A percentile compares a stretch with the other conserved stretches of the same genome.
Conservation (phyloP, 2,329 filamentous ascomycete species). For the Pseudofabraea citricarpa region DNA sequence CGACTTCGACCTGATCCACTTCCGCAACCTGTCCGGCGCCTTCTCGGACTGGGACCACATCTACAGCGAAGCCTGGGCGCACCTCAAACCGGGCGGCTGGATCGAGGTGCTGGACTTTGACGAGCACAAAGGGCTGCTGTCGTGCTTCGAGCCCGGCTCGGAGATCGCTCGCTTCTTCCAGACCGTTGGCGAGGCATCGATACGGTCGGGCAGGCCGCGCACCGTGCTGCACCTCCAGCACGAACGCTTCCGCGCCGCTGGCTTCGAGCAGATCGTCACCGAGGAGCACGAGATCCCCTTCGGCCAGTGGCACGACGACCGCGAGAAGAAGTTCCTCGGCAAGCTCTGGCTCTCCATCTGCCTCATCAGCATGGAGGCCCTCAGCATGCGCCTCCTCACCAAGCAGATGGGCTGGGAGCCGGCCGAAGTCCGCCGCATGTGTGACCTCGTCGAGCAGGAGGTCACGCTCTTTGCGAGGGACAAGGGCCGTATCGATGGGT, state of each 20-base stretch:
- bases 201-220: slow-evolving; percentile 15
- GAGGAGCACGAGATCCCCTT: slow-evolving; percentile 18
- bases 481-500: slow-evolving; percentile 14
- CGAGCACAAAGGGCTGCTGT: slow-evolving; percentile 14
- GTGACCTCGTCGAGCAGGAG: slow-evolving; percentile 8
- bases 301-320: slow-evolving; percentile 31
- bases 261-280: slow-evolving; percentile 38
- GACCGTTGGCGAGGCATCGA: slow-evolving; percentile 14
- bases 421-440: slow-evolving; percentile 15
- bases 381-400: slow-evolving; percentile 19
- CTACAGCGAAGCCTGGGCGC: slow-evolving; percentile 43
- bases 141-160: slow-evolving; percentile 14
- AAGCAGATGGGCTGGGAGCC: slow-evolving; percentile 21
- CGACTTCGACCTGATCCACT: slow-evolving; percentile 57
- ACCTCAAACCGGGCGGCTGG: slow-evolving; percentile 26
- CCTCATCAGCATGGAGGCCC: slow-evolving; percentile 20
- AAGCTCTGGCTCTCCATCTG: slow-evolving; percentile 20
- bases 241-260: slow-evolving; percentile 27
- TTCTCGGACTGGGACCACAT: slow-evolving; percentile 52
- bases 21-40: slow-evolving; percentile 51
- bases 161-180: slow-evolving; percentile 7
- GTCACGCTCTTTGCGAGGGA: slow-evolving; percentile 16
- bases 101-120: slow-evolving; percentile 28
- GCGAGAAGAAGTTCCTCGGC: slow-evolving; percentile 16
- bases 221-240: slow-evolving; percentile 16